These are phyloP conservation scores for Leccinum arenicola DNA, from an alignment of 768 basidiomycete species.

Conservation along the genomic window DNA sequence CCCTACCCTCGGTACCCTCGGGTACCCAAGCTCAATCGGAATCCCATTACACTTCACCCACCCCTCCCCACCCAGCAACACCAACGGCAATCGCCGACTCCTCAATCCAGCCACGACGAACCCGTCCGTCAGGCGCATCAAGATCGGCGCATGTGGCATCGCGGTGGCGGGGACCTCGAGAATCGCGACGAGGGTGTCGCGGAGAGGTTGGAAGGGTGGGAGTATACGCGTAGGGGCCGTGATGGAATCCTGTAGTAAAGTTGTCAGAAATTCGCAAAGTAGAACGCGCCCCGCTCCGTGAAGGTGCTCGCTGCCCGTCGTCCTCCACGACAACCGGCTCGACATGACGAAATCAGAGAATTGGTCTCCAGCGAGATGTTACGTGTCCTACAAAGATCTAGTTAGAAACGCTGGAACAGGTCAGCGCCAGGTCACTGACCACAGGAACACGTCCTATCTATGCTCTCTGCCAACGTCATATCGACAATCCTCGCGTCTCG, in stretches of 20 bases:
- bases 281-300: too few species aligned
- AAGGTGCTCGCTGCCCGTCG: too few species aligned
- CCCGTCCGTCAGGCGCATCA: too few species aligned
- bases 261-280: too few species aligned
- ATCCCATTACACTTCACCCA: too few species aligned
- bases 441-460: constrained; percentile 44
- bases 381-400: constrained; percentile 40
- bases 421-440: constrained; percentile 26
- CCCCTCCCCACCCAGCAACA: too few species aligned
- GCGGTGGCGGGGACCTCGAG: constrained; percentile 54
- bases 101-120: too few species aligned
- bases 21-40: constrained; percentile 19
- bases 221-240: too few species aligned
- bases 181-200: constrained; percentile 62
- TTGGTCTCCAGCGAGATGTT: constrained; percentile 59
- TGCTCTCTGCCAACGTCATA: constrained; percentile 14
- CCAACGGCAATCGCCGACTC: constrained; percentile 29
- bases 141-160: too few species aligned
- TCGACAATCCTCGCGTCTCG: too few species aligned
- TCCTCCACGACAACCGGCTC: constrained; percentile 1
- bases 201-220: background rate
- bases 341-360: constrained; percentile 35
- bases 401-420: background rate
- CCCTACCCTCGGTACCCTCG: constrained; percentile 11
- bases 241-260: too few species aligned